Evolutionary conservation across 352 stramenopile genomes (phyloP).

Genomic region (Aphanomyces astaci): DNA sequence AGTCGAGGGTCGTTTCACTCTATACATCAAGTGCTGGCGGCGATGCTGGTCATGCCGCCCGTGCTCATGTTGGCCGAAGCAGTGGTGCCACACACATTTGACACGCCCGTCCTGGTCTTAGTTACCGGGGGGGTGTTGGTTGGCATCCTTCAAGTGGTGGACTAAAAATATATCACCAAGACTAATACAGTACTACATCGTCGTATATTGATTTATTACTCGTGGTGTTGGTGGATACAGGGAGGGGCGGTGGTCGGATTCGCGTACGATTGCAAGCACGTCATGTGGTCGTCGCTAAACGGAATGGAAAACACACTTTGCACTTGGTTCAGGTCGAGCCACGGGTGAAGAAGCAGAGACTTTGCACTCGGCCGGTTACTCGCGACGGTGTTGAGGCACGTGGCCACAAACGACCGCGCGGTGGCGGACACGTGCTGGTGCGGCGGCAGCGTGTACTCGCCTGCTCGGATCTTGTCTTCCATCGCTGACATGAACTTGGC

Average conservation of each 20-base stretch:
- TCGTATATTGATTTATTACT: no score
- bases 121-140: background rate
- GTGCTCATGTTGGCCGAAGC: conserved; percentile 11
- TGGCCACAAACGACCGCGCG: conserved; percentile 72
- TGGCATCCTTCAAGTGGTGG: background rate
- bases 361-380: conserved; percentile 49
- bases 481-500: conserved; percentile 73
- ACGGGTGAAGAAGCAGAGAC: conserved; percentile 60
- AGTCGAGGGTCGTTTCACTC: background rate
- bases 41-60: conserved; percentile 21
- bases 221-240: background rate
- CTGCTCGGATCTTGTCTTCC: conserved; percentile 71
- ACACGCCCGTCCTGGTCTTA: conserved; percentile 13
- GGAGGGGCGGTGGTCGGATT: conserved; percentile 3
- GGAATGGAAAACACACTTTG: conserved; percentile 3
- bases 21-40: background rate
- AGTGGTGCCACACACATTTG: conserved; percentile 9
- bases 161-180: background rate
- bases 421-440: conserved; percentile 45
- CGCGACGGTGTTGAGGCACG: conserved; percentile 53
- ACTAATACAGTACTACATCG: background rate
- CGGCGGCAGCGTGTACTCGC: conserved; percentile 52
- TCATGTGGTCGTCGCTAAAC: background rate
- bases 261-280: conserved; percentile 3
- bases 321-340: conserved; percentile 42